These are phyloP conservation scores for Lecanosticta acicola DNA, from an alignment of 2,329 filamentous ascomycete species.

Conservation along the genomic window DNA sequence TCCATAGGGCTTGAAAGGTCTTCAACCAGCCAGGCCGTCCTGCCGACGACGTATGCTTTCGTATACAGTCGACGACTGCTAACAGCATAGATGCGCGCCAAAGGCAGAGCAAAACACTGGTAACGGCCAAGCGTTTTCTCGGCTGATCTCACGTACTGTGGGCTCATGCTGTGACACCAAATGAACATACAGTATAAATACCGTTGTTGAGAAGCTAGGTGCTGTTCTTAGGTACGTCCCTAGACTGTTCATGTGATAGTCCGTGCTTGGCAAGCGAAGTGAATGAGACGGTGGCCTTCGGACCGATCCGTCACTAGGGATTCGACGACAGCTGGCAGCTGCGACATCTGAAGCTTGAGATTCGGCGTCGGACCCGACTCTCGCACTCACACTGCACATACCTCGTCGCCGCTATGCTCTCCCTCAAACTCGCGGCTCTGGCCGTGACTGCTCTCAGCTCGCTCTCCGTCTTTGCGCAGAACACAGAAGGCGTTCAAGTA, in stretches of 20 bases:
- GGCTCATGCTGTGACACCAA: too few species aligned
- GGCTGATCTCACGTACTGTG: too few species aligned
- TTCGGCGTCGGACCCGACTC: not conserved
- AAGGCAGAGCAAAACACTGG: too few species aligned
- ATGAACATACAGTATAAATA: too few species aligned
- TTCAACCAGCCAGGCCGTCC: too few species aligned
- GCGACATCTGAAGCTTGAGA: not conserved
- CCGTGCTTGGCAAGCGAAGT: not conserved
- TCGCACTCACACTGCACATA: not conserved
- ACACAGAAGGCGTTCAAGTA: constrained; percentile 22
- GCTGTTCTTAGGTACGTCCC: too few species aligned
- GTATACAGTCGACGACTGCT: too few species aligned
- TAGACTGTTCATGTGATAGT: not conserved
- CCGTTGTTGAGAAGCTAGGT: too few species aligned
- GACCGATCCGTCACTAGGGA: not conserved
- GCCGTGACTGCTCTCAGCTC: constrained; percentile 66
- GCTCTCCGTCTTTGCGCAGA: constrained; percentile 58
- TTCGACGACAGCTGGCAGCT: not conserved
- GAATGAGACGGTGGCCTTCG: not conserved
- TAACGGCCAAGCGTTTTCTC: too few species aligned
- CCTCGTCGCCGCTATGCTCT: constrained; percentile 53
- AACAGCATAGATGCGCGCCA: too few species aligned
- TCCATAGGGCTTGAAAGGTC: too few species aligned
- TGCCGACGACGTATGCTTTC: too few species aligned
- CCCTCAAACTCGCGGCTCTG: constrained; percentile 65